Evolutionary conservation across 768 basidiomycete species (phyloP).

Genomic region (Terana coerulea): DNA sequence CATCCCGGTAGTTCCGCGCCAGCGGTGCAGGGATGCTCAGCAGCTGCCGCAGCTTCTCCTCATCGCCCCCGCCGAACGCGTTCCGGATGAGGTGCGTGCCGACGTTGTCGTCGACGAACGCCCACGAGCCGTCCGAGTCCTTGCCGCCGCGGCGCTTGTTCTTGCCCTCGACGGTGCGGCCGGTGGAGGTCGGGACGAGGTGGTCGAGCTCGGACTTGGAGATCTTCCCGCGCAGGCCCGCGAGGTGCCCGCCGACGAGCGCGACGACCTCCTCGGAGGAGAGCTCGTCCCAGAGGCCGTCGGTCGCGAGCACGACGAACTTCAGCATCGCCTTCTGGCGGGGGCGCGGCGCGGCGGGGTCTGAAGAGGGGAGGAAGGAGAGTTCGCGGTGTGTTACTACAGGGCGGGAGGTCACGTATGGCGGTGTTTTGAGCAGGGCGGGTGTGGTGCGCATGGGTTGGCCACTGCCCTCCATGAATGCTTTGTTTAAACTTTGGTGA

Average conservation of each 20-base stretch:
- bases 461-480: slow-evolving; percentile 63
- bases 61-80: slow-evolving; percentile 85
- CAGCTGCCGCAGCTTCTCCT: slow-evolving; percentile 47
- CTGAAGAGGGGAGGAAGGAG: slow-evolving; percentile 55
- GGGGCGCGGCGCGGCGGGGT: slow-evolving; percentile 20
- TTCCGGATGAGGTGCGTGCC: slow-evolving; percentile 85
- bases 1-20: slow-evolving; percentile 77
- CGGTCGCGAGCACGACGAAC: slow-evolving; percentile 89
- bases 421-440: slow-evolving; percentile 73
- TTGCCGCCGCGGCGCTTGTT: slow-evolving; percentile 32
- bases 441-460: slow-evolving; percentile 57
- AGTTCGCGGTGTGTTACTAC: slow-evolving; percentile 78
- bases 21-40: slow-evolving; percentile 83
- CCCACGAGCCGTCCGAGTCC: slow-evolving; percentile 53
- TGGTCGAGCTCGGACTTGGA: slow-evolving; percentile 53
- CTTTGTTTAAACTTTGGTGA: slow-evolving; percentile 59
- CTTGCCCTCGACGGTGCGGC: slow-evolving; percentile 60
- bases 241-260: slow-evolving; percentile 79
- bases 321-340: slow-evolving; percentile 42
- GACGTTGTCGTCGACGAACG: slow-evolving; percentile 75
- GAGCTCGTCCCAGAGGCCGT: slow-evolving; percentile 54
- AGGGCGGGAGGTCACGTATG: slow-evolving; percentile 86
- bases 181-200: slow-evolving; percentile 57
- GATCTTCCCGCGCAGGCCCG: slow-evolving; percentile 63
- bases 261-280: slow-evolving; percentile 81